These are phyloP conservation scores for Pseudomassariella vexata DNA, from an alignment of 2,329 filamentous ascomycete genomes.

Conservation along the genomic window DNA sequence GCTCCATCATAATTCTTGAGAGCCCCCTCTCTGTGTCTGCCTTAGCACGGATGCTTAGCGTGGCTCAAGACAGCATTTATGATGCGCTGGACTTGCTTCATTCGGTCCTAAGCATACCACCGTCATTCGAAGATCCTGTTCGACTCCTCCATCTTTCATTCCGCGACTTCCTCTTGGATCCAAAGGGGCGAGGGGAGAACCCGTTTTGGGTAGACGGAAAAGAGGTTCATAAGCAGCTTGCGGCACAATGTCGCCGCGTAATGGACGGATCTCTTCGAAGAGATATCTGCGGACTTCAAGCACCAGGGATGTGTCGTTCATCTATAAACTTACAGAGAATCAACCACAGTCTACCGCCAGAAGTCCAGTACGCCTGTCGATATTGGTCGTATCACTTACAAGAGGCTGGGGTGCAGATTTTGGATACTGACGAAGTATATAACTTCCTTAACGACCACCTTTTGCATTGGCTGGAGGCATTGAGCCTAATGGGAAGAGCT, in stretches of 20 bases:
- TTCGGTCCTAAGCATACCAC: not conserved
- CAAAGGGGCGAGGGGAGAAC: not conserved
- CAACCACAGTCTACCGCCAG: slow-evolving; percentile 16
- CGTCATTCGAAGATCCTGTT: not conserved
- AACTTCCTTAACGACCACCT: slow-evolving; percentile 30
- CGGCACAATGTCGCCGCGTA: not conserved
- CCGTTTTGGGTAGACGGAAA: slow-evolving; percentile 4
- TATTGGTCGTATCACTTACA: slow-evolving; percentile 32
- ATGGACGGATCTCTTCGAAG: not conserved
- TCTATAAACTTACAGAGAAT: slow-evolving; percentile 16
- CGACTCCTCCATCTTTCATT: slow-evolving; percentile 2
- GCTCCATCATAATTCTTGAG: not conserved
- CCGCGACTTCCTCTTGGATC: slow-evolving; percentile 5
- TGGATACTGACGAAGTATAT: slow-evolving; percentile 20
- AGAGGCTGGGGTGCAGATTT: slow-evolving; percentile 17
- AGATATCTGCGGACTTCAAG: slow-evolving; percentile 11
- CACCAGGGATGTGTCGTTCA: slow-evolving; percentile 16
- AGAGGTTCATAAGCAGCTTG: not conserved
- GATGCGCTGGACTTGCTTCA: not conserved
- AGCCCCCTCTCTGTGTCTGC: not conserved
- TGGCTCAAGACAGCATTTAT: not conserved
- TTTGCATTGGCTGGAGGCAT: slow-evolving; percentile 35
- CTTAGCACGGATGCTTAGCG: not conserved
- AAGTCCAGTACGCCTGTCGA: slow-evolving; percentile 32
- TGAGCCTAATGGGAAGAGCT: slow-evolving; percentile 24